These are phyloP conservation scores for Cyberlindnera mycetangii DNA, from an alignment of 805 yeast genomes.

Conservation along the genomic window DNA sequence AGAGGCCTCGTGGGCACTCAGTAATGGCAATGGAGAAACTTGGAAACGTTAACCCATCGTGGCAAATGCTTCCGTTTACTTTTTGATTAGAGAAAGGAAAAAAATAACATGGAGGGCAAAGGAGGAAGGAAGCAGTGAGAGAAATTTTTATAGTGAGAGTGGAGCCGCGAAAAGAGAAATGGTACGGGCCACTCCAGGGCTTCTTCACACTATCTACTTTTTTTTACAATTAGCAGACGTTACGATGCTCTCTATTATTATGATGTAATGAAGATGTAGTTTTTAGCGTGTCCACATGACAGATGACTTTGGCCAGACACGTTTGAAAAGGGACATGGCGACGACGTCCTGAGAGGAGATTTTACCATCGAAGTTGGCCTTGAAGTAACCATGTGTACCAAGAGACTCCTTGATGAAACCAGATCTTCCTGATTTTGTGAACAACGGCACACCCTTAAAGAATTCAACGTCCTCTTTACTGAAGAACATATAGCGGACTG, in stretches of 20 bases:
- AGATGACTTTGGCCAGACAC: constrained; percentile 80
- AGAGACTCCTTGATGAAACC: constrained; percentile 93
- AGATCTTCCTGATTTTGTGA: constrained; percentile 87
- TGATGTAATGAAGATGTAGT: constrained; percentile 1
- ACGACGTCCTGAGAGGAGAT: constrained; percentile 88
- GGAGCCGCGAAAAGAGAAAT: not conserved
- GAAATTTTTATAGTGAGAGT: constrained; percentile 8
- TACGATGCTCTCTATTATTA: not conserved
- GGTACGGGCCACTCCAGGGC: constrained; percentile 15
- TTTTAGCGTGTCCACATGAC: constrained; percentile 31
- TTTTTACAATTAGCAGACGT: not conserved
- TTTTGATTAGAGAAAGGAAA: constrained; percentile 31
- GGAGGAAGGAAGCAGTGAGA: constrained; percentile 1
- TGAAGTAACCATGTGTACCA: constrained; percentile 98
- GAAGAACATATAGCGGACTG: constrained; percentile 97
- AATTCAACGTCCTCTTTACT: constrained; percentile 82
- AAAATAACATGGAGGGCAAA: constrained; percentile 9
- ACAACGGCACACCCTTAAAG: constrained; percentile 89
- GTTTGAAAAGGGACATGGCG: constrained; percentile 90
- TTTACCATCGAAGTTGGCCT: constrained; percentile 90
- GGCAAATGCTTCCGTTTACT: constrained; percentile 34
- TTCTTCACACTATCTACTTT: not conserved
- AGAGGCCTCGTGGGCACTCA: constrained; percentile 26
- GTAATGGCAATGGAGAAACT: constrained; percentile 33
- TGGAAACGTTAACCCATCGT: constrained; percentile 30